Conservation (phyloP, 2,329 filamentous ascomycete species). For the Onygenales sp. region DNA sequence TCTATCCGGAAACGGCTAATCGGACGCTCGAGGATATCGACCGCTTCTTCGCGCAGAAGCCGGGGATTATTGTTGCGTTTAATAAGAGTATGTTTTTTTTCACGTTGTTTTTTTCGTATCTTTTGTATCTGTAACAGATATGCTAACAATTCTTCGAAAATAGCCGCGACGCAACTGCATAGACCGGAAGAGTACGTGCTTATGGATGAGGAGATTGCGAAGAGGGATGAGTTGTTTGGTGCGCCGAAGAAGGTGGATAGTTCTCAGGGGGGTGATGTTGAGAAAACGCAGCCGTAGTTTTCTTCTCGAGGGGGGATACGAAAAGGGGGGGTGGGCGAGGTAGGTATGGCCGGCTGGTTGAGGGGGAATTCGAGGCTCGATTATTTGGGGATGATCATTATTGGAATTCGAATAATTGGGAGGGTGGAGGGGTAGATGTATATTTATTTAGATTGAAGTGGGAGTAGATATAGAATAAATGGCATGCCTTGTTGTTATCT, state of each 20-base stretch:
- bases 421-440: too few relatives aligned
- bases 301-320: not conserved
- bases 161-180: slow-evolving; percentile 14
- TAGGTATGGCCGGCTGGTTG: not conserved
- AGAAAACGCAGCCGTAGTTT: not conserved
- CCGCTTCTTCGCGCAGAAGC: slow-evolving; percentile 19
- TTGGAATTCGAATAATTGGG: too few relatives aligned
- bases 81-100: slow-evolving; percentile 12
- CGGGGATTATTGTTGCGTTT: slow-evolving; percentile 13
- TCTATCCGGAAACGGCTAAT: slow-evolving; percentile 24
- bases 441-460: too few relatives aligned
- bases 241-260: not conserved
- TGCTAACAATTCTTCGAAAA: not conserved
- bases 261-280: not conserved
- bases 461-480: too few relatives aligned
- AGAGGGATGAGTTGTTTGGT: not conserved
- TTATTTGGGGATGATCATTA: too few relatives aligned
- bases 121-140: not conserved
- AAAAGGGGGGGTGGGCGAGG: not conserved
- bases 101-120: not conserved
- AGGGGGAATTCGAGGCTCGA: too few relatives aligned
- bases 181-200: slow-evolving; percentile 12
- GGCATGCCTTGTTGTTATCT: too few relatives aligned
- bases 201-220: slow-evolving; percentile 13
- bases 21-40: slow-evolving; percentile 24